Conservation (phyloP, 768 basidiomycete genomes). For the Austroboletus festivus region DNA sequence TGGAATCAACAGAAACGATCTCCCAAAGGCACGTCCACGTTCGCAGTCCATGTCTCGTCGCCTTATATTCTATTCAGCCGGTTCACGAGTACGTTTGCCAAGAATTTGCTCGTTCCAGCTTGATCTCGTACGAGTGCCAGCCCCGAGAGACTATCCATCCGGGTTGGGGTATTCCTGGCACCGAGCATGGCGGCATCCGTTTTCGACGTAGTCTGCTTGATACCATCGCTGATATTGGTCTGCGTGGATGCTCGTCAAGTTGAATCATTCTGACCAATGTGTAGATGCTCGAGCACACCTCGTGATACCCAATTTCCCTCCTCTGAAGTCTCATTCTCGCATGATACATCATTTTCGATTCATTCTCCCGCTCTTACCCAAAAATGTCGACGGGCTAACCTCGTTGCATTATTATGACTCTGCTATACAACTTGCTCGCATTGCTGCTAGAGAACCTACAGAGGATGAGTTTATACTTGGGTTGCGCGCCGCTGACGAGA, state of each 20-base stretch:
- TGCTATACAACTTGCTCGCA: constrained; percentile 68
- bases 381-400: constrained; percentile 62
- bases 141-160: constrained; percentile 64
- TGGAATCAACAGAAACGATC: constrained; percentile 50
- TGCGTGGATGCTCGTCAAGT: constrained; percentile 18
- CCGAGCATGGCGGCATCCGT: constrained; percentile 54
- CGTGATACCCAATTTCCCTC: constrained; percentile 71
- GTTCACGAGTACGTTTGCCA: constrained; percentile 67
- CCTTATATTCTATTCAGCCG: constrained; percentile 36
- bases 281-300: constrained; percentile 66
- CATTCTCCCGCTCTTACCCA: constrained; percentile 58
- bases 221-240: constrained; percentile 68
- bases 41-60: not conserved
- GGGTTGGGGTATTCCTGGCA: constrained; percentile 76
- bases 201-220: constrained; percentile 70
- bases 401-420: constrained; percentile 75
- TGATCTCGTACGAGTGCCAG: constrained; percentile 67
- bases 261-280: constrained; percentile 6
- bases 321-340: constrained; percentile 65
- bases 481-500: constrained; percentile 57
- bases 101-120: constrained; percentile 73
- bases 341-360: constrained; percentile 82
- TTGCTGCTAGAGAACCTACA: constrained; percentile 54
- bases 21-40: constrained; percentile 50
- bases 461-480: constrained; percentile 68